Conservation (phyloP, 2,329 filamentous ascomycete species). For the Sphaerostilbella broomeana region DNA sequence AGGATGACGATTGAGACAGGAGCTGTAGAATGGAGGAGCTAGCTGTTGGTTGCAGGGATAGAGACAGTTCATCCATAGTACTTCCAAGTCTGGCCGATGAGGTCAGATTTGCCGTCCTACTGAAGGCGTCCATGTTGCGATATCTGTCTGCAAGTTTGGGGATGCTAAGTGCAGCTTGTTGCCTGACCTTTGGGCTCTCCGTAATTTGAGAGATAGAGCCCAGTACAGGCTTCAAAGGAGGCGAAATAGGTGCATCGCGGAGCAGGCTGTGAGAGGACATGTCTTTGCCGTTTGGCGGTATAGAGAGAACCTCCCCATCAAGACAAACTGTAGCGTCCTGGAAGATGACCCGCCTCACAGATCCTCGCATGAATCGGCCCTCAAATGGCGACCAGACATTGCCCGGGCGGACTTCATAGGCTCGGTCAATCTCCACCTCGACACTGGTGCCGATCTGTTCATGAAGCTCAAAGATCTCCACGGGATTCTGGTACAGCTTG, state of each 20-base stretch:
- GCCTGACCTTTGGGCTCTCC: conserved; percentile 32
- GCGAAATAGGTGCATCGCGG: conserved; percentile 42
- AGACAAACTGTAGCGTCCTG: conserved; percentile 67
- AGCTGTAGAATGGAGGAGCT: conserved; percentile 59
- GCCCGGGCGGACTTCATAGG: conserved; percentile 49
- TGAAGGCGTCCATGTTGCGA: conserved; percentile 22
- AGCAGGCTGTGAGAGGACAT: conserved; percentile 63
- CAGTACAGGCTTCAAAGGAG: conserved; percentile 48
- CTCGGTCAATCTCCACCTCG: conserved; percentile 69
- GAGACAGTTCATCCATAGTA: conserved; percentile 39
- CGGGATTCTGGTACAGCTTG: conserved; percentile 70
- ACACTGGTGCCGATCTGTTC: conserved; percentile 68
- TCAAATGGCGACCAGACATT: conserved; percentile 64
- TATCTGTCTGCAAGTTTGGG: conserved; percentile 26
- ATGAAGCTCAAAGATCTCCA: conserved; percentile 75
- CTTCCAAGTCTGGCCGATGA: conserved; percentile 20
- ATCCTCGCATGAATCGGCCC: conserved; percentile 60
- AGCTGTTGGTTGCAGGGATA: conserved; percentile 44
- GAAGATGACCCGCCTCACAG: conserved; percentile 70
- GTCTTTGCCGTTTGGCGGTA: conserved; percentile 58
- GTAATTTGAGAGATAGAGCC: conserved; percentile 29
- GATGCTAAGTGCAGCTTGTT: conserved; percentile 20
- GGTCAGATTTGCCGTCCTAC: conserved; percentile 15
- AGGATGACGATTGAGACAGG: conserved; percentile 65
- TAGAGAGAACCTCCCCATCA: conserved; percentile 54